Conservation (phyloP, 2,329 filamentous ascomycete genomes). For the Acrocalymma vagum region DNA sequence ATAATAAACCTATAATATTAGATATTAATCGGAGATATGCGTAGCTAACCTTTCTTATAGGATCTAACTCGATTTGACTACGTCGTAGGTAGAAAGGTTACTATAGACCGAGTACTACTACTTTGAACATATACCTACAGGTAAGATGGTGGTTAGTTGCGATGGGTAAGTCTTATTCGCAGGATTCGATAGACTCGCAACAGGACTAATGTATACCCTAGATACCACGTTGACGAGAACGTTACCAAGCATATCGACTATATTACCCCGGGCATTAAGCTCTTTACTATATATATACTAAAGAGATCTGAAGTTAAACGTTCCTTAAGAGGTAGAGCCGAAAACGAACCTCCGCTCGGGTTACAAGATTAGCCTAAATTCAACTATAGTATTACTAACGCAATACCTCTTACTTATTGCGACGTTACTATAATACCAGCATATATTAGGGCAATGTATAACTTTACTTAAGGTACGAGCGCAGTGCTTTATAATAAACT, state of each 20-base stretch:
- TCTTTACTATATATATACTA: constrained; percentile 5
- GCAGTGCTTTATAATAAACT: constrained; percentile 21
- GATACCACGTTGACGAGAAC: constrained; percentile 19
- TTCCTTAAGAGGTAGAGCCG: too few species aligned
- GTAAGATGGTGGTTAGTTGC: constrained; percentile 21
- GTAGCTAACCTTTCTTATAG: neutral
- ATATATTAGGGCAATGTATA: constrained; percentile 28
- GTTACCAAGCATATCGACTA: constrained; percentile 26
- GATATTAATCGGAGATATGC: neutral
- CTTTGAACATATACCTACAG: constrained; percentile 22
- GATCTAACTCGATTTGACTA: constrained; percentile 19
- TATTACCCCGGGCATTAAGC: constrained; percentile 24
- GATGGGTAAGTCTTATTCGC: constrained; percentile 9
- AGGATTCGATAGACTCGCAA: neutral
- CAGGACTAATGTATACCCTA: constrained; percentile 1
- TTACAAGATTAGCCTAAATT: too few species aligned
- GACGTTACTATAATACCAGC: constrained; percentile 19
- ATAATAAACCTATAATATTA: constrained; percentile 16
- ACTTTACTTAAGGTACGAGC: constrained; percentile 24
- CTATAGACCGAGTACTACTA: constrained; percentile 23
- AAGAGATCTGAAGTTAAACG: too few species aligned
- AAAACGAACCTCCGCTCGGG: too few species aligned
- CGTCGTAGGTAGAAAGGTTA: constrained; percentile 22
- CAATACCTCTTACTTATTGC: constrained; percentile 12
- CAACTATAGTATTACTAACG: too few species aligned